Percentiles rank a stretch among this genome's conserved stretches.
Evolutionary conservation across 495 filamentous ascomycete genomes (phyloP).

Genomic region (Trichoderma orchidacearum): DNA sequence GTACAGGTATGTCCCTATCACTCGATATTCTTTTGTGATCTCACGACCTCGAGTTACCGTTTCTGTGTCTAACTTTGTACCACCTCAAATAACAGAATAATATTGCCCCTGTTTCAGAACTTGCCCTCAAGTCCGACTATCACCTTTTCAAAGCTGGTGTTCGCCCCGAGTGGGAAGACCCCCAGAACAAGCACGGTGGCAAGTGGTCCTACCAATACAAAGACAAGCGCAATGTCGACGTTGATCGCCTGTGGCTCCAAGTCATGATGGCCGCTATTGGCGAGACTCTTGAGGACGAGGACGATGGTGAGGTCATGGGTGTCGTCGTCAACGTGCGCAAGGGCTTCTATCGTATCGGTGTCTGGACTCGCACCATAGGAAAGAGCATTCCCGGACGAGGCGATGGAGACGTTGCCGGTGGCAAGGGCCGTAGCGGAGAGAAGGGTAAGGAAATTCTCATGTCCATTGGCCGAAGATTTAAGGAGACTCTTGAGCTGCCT

Average conservation of each 20-base stretch:
- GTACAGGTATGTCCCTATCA: conserved; percentile 64
- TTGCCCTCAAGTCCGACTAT: conserved; percentile 96
- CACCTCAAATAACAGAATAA: too few relatives aligned
- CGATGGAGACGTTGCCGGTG: conserved; percentile 50
- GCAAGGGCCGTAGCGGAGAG: conserved; percentile 55
- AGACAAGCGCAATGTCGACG: conserved; percentile 77
- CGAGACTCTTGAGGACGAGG: conserved; percentile 89
- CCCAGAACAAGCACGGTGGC: conserved; percentile 96
- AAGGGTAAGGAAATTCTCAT: conserved; percentile 74
- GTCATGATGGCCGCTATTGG: conserved; percentile 94
- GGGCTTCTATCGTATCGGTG: conserved; percentile 89
- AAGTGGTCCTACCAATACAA: conserved; percentile 98
- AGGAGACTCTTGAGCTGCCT: conserved; percentile 70
- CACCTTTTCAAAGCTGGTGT: conserved; percentile 97
- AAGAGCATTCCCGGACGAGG: conserved; percentile 65
- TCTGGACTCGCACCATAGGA: conserved; percentile 85
- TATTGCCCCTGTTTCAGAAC: conserved; percentile 87
- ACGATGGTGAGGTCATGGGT: conserved; percentile 96
- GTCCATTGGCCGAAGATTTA: conserved; percentile 78
- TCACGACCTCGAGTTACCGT: too few relatives aligned
- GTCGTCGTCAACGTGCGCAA: conserved; percentile 98
- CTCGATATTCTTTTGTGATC: background rate
- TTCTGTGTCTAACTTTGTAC: too few relatives aligned
- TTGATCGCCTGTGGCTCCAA: conserved; percentile 94
- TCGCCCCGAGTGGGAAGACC: conserved; percentile 95